phyloP scores from a whole-genome alignment of 2,329 filamentous ascomycete species.

The Botrytis byssoidea region DNA sequence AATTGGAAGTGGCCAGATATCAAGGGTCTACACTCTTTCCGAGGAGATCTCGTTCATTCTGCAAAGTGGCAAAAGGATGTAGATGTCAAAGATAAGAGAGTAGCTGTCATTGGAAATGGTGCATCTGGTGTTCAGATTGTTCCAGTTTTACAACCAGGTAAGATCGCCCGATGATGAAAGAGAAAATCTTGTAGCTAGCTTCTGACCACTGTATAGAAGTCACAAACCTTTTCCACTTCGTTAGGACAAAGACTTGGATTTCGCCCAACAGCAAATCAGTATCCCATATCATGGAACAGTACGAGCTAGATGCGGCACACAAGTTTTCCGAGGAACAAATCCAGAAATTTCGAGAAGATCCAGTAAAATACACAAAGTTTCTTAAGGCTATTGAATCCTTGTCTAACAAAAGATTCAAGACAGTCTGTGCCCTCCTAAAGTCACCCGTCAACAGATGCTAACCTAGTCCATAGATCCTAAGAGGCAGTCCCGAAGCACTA shows the following conservation, averaged over 20 bases:
- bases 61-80: constrained; percentile 58
- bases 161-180: background rate
- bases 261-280: constrained; percentile 42
- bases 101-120: constrained; percentile 52
- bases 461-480: background rate
- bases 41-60: constrained; percentile 56
- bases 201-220: constrained; percentile 35
- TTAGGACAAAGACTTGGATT: constrained; percentile 47
- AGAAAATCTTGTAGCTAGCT: background rate
- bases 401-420: constrained; percentile 39
- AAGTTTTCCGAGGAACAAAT: constrained; percentile 45
- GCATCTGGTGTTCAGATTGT: constrained; percentile 54
- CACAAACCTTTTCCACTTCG: constrained; percentile 44
- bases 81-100: constrained; percentile 46
- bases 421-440: accelerated
- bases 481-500: constrained; percentile 4
- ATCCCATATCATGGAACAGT: background rate
- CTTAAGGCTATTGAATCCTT: constrained; percentile 46
- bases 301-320: constrained; percentile 41
- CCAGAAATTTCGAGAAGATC: constrained; percentile 48
- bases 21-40: constrained; percentile 46
- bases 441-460: background rate
- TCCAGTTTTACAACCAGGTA: constrained; percentile 42
- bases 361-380: constrained; percentile 48
- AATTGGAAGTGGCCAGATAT: constrained; percentile 63